These are phyloP conservation scores for Cryptococcus wingfieldii DNA, from an alignment of 1,284 basidiomycete genomes.

Conservation along the genomic window DNA sequence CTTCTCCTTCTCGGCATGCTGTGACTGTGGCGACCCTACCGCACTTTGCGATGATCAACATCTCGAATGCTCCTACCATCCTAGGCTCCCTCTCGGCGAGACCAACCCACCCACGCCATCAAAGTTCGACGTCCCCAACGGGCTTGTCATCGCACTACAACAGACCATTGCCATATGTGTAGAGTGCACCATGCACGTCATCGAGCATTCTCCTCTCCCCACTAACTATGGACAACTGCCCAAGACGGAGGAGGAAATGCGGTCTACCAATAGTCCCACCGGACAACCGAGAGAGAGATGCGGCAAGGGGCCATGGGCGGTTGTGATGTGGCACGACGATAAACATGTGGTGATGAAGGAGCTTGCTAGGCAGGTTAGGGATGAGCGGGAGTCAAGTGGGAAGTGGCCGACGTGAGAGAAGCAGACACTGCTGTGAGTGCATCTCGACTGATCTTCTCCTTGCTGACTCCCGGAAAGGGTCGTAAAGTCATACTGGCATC, in stretches of 20 bases:
- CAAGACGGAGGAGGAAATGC: constrained; percentile 58
- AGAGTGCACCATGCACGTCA: constrained; percentile 78
- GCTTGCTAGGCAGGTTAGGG: constrained; percentile 72
- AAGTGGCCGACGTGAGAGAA: constrained; percentile 54
- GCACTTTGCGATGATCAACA: constrained; percentile 62
- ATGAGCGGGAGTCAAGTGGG: constrained; percentile 56
- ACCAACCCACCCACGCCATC: constrained; percentile 20
- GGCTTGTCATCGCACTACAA: constrained; percentile 67
- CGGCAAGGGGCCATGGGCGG: constrained; percentile 68
- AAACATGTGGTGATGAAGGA: constrained; percentile 93
- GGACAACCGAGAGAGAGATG: constrained; percentile 30
- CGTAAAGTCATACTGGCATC: constrained; percentile 81
- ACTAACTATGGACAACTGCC: constrained; percentile 57
- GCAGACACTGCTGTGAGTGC: constrained; percentile 54
- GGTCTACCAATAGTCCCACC: constrained; percentile 14
- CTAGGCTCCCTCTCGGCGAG: constrained; percentile 44
- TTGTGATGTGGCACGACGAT: constrained; percentile 96
- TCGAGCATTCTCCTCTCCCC: constrained; percentile 80
- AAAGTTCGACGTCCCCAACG: constrained; percentile 47
- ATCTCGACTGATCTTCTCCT: too few relatives aligned
- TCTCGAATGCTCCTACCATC: constrained; percentile 69
- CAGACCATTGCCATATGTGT: constrained; percentile 70
- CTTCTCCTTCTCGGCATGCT: constrained; percentile 83
- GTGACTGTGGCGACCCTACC: constrained; percentile 85
- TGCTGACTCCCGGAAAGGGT: constrained; percentile 52